Conservation (phyloP, 2,329 filamentous ascomycete genomes). For the Colletotrichum endophyticum region DNA sequence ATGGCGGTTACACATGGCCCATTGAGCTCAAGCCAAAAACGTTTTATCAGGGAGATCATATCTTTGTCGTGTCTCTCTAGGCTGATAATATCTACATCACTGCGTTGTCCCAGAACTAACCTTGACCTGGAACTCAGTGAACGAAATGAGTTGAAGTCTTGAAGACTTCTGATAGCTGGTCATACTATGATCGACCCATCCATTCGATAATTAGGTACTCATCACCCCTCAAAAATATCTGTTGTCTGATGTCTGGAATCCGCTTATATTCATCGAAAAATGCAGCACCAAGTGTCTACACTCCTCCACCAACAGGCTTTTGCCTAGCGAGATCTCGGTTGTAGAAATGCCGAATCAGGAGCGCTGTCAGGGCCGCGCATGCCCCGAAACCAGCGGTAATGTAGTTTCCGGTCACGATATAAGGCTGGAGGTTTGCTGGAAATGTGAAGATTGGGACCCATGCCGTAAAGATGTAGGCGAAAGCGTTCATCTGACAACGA, state of each 20-base stretch:
- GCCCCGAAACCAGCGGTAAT: constrained; percentile 29
- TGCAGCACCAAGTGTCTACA: neutral
- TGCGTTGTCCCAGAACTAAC: neutral
- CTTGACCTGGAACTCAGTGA: neutral
- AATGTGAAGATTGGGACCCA: constrained; percentile 34
- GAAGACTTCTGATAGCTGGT: neutral
- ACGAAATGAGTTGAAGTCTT: neutral
- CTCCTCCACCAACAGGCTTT: neutral
- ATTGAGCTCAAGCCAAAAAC: accelerated
- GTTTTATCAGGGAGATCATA: accelerated
- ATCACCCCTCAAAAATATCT: neutral
- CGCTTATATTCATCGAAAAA: neutral
- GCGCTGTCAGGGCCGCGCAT: constrained; percentile 12
- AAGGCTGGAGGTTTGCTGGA: constrained; percentile 30
- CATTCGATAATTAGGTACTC: neutral
- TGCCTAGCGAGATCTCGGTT: constrained; percentile 21
- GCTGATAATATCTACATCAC: neutral
- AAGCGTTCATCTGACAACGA: constrained; percentile 28
- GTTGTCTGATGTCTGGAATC: neutral
- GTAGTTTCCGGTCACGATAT: constrained; percentile 31
- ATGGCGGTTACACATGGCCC: neutral
- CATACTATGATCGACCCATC: neutral
- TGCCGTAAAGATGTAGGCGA: constrained; percentile 31
- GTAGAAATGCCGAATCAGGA: constrained; percentile 26
- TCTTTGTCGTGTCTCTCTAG: neutral